phyloP scores from a whole-genome alignment of 2,329 filamentous ascomycete genomes.

The Dactylellina parvicollis region DNA sequence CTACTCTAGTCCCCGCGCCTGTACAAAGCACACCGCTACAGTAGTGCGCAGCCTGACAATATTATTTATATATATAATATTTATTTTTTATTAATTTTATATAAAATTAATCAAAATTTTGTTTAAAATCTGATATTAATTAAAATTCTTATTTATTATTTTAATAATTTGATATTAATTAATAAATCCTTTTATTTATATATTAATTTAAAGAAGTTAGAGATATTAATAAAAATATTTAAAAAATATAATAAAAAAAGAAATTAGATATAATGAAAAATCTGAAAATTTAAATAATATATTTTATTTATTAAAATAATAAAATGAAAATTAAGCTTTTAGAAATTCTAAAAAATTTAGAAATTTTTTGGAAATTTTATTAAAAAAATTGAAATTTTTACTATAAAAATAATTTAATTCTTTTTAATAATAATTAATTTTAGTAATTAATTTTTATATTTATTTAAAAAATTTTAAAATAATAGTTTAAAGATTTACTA shows the following conservation, averaged over 20 bases:
- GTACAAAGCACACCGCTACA: background rate
- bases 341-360: conserved; percentile 4
- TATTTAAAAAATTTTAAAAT: conserved; percentile 18
- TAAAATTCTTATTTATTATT: conserved; percentile 13
- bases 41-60: background rate
- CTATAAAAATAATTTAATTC: conserved; percentile 7
- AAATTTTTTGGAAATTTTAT: conserved; percentile 15
- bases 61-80: conserved; percentile 14
- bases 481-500: conserved; percentile 6
- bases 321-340: conserved; percentile 6
- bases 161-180: conserved; percentile 20
- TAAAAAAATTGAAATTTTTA: conserved; percentile 7
- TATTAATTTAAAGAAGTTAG: no score
- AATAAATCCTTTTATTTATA: conserved; percentile 5
- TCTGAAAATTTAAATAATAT: conserved; percentile 11
- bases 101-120: conserved; percentile 2
- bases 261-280: background rate
- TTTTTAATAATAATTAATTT: conserved; percentile 4
- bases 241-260: no score
- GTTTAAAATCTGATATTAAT: conserved; percentile 12
- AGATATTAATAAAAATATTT: no score
- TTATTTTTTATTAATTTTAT: conserved; percentile 9
- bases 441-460: conserved; percentile 9
- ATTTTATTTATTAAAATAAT: conserved; percentile 18
- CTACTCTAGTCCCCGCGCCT: no score